Conservation (phyloP, 73 alveolate species). For the Halteria grandinella region DNA sequence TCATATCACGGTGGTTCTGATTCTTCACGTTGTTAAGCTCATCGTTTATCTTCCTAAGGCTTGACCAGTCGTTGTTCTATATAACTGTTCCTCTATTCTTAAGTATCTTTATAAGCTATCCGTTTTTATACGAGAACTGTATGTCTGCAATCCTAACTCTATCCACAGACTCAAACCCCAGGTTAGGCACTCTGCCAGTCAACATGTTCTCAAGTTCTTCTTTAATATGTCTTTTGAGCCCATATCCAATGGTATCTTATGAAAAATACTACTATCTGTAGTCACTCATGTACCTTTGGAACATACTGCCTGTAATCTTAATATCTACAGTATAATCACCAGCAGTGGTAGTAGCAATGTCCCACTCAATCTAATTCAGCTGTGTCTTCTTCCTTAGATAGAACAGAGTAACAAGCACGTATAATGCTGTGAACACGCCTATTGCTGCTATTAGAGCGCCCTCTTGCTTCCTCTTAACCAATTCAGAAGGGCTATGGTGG, state of each 20-base stretch:
- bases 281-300: slow-evolving; percentile 1
- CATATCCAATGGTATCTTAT: slow-evolving; percentile 36
- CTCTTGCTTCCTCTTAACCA: neutral
- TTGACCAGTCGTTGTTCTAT: neutral
- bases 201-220: slow-evolving; percentile 40
- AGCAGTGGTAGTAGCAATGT: slow-evolving; percentile 58
- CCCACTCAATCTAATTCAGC: slow-evolving; percentile 49
- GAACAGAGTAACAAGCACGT: slow-evolving; percentile 24
- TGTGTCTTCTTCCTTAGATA: slow-evolving; percentile 19
- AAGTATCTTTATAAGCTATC: slow-evolving; percentile 27
- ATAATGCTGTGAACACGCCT: slow-evolving; percentile 24
- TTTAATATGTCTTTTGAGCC: slow-evolving; percentile 31
- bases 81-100: slow-evolving; percentile 58
- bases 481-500: neutral
- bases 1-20: neutral
- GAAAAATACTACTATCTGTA: no score
- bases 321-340: slow-evolving; percentile 59
- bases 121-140: slow-evolving; percentile 49
- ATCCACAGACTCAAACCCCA: slow-evolving; percentile 14
- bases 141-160: slow-evolving; percentile 60
- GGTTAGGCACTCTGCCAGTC: slow-evolving; percentile 26
- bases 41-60: neutral
- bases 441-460: slow-evolving; percentile 36
- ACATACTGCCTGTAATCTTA: neutral
- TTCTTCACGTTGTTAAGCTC: slow-evolving; percentile 2